Evolutionary conservation across 257 asterid genomes (phyloP), one percentile per base, ranked within the genome.

Genomic region (Solanum tacnaense): DNA sequence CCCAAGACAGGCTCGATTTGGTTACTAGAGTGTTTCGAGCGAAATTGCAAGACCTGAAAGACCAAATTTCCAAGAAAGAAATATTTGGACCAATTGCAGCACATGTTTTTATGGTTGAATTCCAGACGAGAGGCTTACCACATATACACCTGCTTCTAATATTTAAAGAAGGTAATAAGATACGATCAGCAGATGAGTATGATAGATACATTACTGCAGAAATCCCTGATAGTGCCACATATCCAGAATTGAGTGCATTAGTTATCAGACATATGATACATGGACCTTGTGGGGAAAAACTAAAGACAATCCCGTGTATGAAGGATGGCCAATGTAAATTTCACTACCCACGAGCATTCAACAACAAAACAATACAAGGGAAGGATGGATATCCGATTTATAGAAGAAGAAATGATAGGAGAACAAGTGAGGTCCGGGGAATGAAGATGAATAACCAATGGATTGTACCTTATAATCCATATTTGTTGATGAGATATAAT

Each of bases 201-300:
- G 70, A 23, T 2, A 62, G 5, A 23, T 62, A 21, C 23, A 60
- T 5, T 25, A 9, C 16, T 9, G 0, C 34, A 23, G 29, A 21
- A 8, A 10, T 60, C 9, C 70, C 70, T 3, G 29, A 21, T n/a
- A 31, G 13, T 2, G 16, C 23, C 39, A 60, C 21, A 3, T 9
- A 72, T 10, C 76, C 29, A 5, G 27, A 10, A 9, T 46, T 88
- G 15, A 18, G 32, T 7, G 15, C 39, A 36, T 13, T 46, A 15
- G 88, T 86, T 18, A n/a, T 36, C 39, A 36, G 7, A 5, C 88
- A 88, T 8, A 88, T 86, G 87, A 38, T 88, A 16, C 89, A 86
- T 27, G 86, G 84, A 0, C 87, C 88, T 1, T 87, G 87, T 9
- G 73, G 70, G 2, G 5, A 6, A 1, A 16, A 9, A 13, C 78